Conservation (phyloP, 164 flowering plant species). For the Euptelea pleiosperma region DNA sequence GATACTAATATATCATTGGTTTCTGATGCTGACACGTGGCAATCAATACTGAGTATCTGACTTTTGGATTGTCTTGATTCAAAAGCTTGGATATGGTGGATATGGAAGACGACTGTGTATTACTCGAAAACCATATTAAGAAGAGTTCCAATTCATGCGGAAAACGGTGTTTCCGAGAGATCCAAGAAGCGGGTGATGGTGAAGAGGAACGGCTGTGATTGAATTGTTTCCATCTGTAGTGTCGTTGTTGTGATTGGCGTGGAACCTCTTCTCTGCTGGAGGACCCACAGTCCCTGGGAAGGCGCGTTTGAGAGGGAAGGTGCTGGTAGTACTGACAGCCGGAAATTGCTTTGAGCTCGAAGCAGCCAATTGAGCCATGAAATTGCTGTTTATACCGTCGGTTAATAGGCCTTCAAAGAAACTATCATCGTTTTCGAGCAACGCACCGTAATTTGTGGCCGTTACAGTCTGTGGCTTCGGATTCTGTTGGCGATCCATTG, state of each 20-base stretch:
- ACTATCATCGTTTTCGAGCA: slow-evolving; percentile 33
- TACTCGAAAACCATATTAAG: slow-evolving; percentile 14
- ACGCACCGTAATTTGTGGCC: slow-evolving; percentile 9
- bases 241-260: slow-evolving; percentile 20
- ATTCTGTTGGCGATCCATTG: slow-evolving; percentile 21
- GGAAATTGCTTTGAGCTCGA: slow-evolving; percentile 21
- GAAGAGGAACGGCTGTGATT: slow-evolving; percentile 20
- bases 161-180: slow-evolving; percentile 48
- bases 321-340: slow-evolving; percentile 1
- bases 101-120: neutral
- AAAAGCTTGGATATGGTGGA: neutral
- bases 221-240: slow-evolving; percentile 15
- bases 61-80: neutral
- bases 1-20: no score
- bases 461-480: neutral
- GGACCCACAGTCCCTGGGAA: slow-evolving; percentile 6
- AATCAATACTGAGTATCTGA: slow-evolving; percentile 8
- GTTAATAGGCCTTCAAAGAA: slow-evolving; percentile 41
- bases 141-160: slow-evolving; percentile 62
- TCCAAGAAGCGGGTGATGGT: slow-evolving; percentile 34
- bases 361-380: slow-evolving; percentile 20
- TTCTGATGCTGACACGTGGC: slow-evolving; percentile 20
- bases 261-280: slow-evolving; percentile 26
- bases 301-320: slow-evolving; percentile 22
- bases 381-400: slow-evolving; percentile 14